Evolutionary conservation across 2,329 filamentous ascomycete genomes (phyloP).

Genomic region (Fusarium euwallaceae): DNA sequence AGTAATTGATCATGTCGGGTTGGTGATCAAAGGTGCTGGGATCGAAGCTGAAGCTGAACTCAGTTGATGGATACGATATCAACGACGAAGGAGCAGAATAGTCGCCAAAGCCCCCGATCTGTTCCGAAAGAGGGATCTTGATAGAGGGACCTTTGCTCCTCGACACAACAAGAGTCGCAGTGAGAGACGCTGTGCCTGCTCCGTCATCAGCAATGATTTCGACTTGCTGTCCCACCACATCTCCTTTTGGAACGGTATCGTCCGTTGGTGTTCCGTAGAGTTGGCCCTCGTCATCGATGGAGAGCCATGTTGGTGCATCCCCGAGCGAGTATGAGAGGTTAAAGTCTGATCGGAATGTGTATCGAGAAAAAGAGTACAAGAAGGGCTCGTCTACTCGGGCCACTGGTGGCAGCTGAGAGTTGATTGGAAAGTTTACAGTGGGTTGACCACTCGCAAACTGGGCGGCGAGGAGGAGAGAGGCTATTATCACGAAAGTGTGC

Average conservation of each 20-base stretch:
- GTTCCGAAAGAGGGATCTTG: constrained; percentile 67
- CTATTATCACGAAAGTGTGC: constrained; percentile 46
- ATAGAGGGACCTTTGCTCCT: constrained; percentile 67
- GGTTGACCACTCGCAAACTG: constrained; percentile 56
- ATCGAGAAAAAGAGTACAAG: constrained; percentile 77
- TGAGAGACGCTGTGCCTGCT: constrained; percentile 72
- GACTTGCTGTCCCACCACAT: constrained; percentile 72
- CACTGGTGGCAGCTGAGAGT: constrained; percentile 85
- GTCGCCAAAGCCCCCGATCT: constrained; percentile 69
- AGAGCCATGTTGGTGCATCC: constrained; percentile 80
- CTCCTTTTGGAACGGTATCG: constrained; percentile 60
- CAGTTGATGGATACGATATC: constrained; percentile 64
- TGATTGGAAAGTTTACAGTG: constrained; percentile 76
- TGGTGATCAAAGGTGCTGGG: constrained; percentile 73
- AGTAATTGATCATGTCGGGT: constrained; percentile 72
- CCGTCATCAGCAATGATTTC: constrained; percentile 77
- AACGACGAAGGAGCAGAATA: constrained; percentile 73
- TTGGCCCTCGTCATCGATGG: constrained; percentile 74
- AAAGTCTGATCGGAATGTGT: constrained; percentile 78
- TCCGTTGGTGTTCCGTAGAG: constrained; percentile 78
- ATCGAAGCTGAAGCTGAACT: constrained; percentile 68
- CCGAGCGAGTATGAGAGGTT: constrained; percentile 75
- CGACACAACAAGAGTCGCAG: constrained; percentile 79
- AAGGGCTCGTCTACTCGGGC: constrained; percentile 77
- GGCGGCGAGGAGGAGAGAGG: constrained; percentile 48